A percentile compares a stretch with the other conserved stretches of the same genome.
phyloP scores from a whole-genome alignment of 2,329 filamentous ascomycete species.

The Neofusicoccum kwambonambiense region DNA sequence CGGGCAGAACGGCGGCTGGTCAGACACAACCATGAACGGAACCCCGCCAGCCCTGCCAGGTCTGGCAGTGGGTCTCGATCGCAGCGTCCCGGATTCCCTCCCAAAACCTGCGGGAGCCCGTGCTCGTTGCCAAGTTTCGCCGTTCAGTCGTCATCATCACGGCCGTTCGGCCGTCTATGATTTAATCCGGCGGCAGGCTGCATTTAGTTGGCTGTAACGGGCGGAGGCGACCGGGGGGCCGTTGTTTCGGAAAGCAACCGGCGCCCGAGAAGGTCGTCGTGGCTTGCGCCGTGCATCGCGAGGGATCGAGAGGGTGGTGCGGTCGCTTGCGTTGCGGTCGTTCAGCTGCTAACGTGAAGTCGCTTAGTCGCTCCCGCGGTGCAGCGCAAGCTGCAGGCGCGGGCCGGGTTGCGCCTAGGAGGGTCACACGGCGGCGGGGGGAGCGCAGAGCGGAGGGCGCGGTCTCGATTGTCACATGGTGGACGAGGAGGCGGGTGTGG shows the following conservation, averaged over 20 bases:
- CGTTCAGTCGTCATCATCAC: conserved; percentile 1
- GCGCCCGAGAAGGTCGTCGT: neutral
- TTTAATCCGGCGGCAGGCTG: conserved; percentile 10
- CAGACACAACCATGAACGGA: neutral
- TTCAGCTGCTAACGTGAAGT: neutral
- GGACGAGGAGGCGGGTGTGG: neutral
- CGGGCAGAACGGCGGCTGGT: conserved; percentile 4
- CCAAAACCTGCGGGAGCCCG: conserved; percentile 16
- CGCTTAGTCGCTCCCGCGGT: neutral
- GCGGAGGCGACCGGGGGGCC: neutral
- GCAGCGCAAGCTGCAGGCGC: neutral
- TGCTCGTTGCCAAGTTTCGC: conserved; percentile 17
- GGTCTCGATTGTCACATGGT: neutral
- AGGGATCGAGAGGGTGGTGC: neutral
- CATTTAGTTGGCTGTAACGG: conserved; percentile 1
- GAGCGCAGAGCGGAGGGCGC: neutral
- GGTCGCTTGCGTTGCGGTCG: neutral
- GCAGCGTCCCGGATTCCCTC: neutral
- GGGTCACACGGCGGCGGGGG: neutral
- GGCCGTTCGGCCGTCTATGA: conserved; percentile 1
- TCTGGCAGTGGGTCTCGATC: neutral
- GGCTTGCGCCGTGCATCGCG: conserved; percentile 4
- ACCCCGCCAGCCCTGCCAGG: conserved; percentile 3
- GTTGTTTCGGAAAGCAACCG: neutral
- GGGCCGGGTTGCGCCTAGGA: neutral